These are phyloP conservation scores for Mycena kentingensis DNA, from an alignment of 768 basidiomycete genomes.

Conservation along the genomic window DNA sequence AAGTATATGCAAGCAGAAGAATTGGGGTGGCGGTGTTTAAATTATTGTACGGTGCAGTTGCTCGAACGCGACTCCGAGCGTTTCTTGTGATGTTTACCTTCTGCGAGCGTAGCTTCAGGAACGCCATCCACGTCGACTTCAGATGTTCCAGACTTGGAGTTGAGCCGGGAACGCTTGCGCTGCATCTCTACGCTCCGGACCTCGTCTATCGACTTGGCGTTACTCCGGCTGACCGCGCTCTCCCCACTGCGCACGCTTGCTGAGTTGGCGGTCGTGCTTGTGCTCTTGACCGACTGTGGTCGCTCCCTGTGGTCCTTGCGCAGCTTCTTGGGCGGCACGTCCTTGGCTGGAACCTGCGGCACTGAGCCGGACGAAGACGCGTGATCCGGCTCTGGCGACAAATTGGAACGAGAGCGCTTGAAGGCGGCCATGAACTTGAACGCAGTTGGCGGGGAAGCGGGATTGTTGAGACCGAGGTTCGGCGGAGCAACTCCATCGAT, in stretches of 20 bases:
- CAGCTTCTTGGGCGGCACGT: constrained; percentile 26
- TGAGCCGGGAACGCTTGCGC: constrained; percentile 36
- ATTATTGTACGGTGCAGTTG: constrained; percentile 53
- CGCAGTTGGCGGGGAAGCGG: constrained; percentile 53
- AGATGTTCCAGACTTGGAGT: constrained; percentile 35
- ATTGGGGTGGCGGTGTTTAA: no score
- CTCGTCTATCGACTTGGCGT: constrained; percentile 35
- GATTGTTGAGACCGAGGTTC: constrained; percentile 29
- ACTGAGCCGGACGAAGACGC: constrained; percentile 33
- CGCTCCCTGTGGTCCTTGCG: constrained; percentile 47
- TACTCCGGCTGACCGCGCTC: constrained; percentile 39
- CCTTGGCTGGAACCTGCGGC: constrained; percentile 31
- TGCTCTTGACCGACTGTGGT: constrained; percentile 62
- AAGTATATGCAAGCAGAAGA: no score
- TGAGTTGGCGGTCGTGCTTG: constrained; percentile 53
- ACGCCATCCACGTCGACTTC: constrained; percentile 33
- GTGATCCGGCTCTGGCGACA: constrained; percentile 45
- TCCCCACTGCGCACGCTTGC: constrained; percentile 60
- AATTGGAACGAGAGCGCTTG: constrained; percentile 63
- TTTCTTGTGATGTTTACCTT: constrained; percentile 39
- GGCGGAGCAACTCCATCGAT: constrained; percentile 41
- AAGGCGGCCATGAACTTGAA: constrained; percentile 69
- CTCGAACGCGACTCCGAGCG: constrained; percentile 42
- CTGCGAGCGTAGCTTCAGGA: constrained; percentile 39
- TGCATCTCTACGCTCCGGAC: constrained; percentile 22